These are phyloP conservation scores for Nothomitra cinnamomea DNA, from an alignment of 2,329 filamentous ascomycete species.

Conservation along the genomic window DNA sequence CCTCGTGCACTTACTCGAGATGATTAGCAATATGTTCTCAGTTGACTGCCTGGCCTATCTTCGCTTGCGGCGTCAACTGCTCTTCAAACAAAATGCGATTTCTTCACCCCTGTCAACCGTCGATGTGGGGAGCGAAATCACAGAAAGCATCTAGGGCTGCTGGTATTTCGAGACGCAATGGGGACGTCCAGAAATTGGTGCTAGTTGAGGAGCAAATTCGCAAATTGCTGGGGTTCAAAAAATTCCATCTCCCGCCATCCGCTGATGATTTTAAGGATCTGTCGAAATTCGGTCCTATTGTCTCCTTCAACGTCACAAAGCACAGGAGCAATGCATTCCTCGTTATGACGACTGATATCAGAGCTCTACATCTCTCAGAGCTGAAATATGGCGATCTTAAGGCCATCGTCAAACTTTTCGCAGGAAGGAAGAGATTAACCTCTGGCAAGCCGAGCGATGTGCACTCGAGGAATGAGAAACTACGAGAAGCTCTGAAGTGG, in stretches of 20 bases:
- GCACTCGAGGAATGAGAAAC: background rate
- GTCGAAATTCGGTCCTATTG: constrained; percentile 5
- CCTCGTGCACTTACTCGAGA: background rate
- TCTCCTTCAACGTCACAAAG: constrained; percentile 5
- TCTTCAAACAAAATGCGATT: background rate
- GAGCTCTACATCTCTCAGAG: background rate
- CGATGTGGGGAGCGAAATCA: background rate
- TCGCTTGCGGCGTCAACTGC: constrained; percentile 3
- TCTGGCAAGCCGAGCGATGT: background rate
- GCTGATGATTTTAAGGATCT: background rate
- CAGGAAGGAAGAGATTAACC: background rate
- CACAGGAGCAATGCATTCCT: background rate
- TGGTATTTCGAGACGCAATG: background rate
- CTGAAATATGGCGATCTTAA: background rate
- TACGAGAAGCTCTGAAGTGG: constrained; percentile 8
- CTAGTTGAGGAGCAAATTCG: background rate
- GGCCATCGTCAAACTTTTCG: background rate
- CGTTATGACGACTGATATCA: background rate
- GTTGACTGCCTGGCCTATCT: background rate
- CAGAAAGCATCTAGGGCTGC: background rate
- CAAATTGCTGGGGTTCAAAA: background rate
- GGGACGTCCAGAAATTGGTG: background rate
- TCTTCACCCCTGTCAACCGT: background rate
- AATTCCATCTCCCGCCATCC: background rate
- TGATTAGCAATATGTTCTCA: constrained; percentile 8